phyloP scores from a whole-genome alignment of 1,139 yeast genomes.

The Candida sanyaensis region DNA sequence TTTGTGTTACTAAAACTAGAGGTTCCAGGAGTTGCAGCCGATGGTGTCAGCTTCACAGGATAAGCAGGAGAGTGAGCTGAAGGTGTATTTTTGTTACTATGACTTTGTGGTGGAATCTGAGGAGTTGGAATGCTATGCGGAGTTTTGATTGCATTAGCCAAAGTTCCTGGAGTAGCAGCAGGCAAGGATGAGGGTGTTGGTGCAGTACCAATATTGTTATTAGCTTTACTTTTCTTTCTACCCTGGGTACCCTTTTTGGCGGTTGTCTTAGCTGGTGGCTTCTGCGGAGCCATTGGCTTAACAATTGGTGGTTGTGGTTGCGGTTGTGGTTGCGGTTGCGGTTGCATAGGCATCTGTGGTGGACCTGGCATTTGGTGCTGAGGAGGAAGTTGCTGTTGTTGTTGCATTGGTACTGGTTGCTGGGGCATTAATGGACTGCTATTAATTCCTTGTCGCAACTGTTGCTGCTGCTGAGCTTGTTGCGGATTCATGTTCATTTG shows the following conservation, averaged over 20 bases:
- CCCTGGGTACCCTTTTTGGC: conserved; percentile 9
- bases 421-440: conserved; percentile 29
- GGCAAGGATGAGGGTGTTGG: conserved; percentile 18
- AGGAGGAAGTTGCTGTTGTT: conserved; percentile 4
- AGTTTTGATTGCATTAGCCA: conserved; percentile 43
- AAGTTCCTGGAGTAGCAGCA: conserved; percentile 44
- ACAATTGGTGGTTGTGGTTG: conserved; percentile 16
- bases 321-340: no score
- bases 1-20: conserved; percentile 8
- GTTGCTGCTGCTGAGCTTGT: conserved; percentile 17
- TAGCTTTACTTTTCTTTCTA: conserved; percentile 32
- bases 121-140: conserved; percentile 51
- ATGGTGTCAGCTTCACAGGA: conserved; percentile 13
- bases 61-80: conserved; percentile 40
- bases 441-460: conserved; percentile 13
- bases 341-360: conserved; percentile 15
- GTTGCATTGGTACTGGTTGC: conserved; percentile 21
- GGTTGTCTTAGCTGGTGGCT: conserved; percentile 14
- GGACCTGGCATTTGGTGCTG: conserved; percentile 13
- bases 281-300: conserved; percentile 13
- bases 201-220: conserved; percentile 19
- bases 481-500: conserved; percentile 12
- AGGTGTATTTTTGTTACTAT: conserved; percentile 47
- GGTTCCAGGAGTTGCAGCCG: conserved; percentile 8
- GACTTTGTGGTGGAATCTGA: conserved; percentile 33